These are phyloP conservation scores for Plantago ovata DNA, from an alignment of 257 asterid species.

Conservation along the genomic window DNA sequence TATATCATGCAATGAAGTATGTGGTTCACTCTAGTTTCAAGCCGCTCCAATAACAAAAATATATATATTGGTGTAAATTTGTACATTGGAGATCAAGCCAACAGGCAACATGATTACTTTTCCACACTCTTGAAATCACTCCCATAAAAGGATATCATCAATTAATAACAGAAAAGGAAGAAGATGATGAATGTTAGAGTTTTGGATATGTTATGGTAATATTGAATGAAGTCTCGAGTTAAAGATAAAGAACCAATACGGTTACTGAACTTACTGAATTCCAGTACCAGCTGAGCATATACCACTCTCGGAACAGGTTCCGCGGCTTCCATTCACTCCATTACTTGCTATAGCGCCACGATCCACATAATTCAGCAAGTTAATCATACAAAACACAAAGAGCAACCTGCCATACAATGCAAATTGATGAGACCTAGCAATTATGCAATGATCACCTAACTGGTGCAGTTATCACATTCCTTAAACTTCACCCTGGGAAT, in stretches of 20 bases:
- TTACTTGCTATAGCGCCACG: conserved; percentile 92
- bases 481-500: conserved; percentile 23
- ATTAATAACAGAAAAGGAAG: no score
- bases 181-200: no score
- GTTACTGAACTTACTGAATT: conserved; percentile 59
- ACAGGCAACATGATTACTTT: neutral
- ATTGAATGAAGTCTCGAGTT: neutral
- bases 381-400: conserved; percentile 57
- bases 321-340: conserved; percentile 77
- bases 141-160: neutral
- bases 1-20: neutral
- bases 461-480: no score
- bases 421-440: neutral
- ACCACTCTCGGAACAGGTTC: conserved; percentile 50
- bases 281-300: conserved; percentile 67
- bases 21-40: neutral
- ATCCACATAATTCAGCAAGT: conserved; percentile 71
- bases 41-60: neutral
- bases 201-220: no score
- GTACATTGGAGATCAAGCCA: neutral
- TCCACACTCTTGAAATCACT: neutral
- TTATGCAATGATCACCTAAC: neutral
- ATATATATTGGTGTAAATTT: neutral
- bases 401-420: conserved; percentile 47
- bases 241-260: neutral